Conservation (phyloP, 208 protist genomes). For the Jaenimonas drosophilae region DNA sequence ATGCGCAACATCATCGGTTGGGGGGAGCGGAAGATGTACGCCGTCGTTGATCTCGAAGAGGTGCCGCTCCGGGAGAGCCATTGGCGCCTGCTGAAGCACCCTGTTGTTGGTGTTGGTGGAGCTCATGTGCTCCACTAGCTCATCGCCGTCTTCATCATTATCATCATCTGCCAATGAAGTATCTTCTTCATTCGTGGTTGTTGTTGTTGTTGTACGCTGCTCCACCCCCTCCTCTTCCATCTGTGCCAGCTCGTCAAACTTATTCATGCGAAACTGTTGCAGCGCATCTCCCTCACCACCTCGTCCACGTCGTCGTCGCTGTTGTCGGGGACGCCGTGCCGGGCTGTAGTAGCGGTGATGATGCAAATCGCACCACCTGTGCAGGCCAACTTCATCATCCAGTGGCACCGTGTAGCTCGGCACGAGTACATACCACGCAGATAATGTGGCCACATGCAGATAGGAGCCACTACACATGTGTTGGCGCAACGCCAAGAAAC, state of each 20-base stretch:
- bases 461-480: slow-evolving; percentile 26
- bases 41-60: slow-evolving; percentile 84
- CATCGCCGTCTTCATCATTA: too few species aligned
- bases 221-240: too few species aligned
- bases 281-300: too few species aligned
- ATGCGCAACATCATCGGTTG: slow-evolving; percentile 49
- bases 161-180: too few species aligned
- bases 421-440: slow-evolving; percentile 58
- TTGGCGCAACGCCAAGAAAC: slow-evolving; percentile 64
- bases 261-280: too few species aligned
- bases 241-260: too few species aligned
- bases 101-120: too few species aligned
- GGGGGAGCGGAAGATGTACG: slow-evolving; percentile 51
- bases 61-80: slow-evolving; percentile 50
- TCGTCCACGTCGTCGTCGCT: neutral
- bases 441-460: slow-evolving; percentile 39
- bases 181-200: too few species aligned
- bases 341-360: slow-evolving; percentile 26
- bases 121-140: too few species aligned
- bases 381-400: slow-evolving; percentile 20
- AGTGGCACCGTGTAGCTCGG: slow-evolving; percentile 33
- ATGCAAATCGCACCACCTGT: slow-evolving; percentile 30
- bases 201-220: too few species aligned
- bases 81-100: slow-evolving; percentile 5
- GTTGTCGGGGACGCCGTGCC: too few species aligned